A percentile compares a stretch with the other conserved stretches of the same genome.
These are phyloP conservation scores for Nothomitra cinnamomea DNA, from an alignment of 2,329 filamentous ascomycete species.

Conservation along the genomic window DNA sequence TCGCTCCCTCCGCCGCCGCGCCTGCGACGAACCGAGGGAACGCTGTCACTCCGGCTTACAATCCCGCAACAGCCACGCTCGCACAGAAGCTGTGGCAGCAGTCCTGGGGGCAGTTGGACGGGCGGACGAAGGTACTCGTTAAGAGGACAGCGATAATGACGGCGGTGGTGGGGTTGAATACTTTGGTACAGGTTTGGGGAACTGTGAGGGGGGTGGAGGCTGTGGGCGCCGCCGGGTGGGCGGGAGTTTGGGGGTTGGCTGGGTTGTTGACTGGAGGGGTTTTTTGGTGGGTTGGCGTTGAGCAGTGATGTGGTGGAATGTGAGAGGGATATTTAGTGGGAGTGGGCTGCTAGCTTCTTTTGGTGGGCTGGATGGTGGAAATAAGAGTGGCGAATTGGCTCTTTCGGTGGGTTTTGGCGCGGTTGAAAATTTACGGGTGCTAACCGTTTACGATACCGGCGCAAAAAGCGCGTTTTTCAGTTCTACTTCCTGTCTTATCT, in stretches of 20 bases:
- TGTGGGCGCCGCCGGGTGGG: constrained; percentile 54
- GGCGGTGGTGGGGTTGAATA: constrained; percentile 38
- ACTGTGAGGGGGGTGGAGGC: constrained; percentile 55
- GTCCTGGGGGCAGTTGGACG: constrained; percentile 46
- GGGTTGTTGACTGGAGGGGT: constrained; percentile 41
- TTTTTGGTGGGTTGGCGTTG: constrained; percentile 33
- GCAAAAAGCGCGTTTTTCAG: too few species aligned
- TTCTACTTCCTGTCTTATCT: too few species aligned
- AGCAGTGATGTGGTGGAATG: background rate
- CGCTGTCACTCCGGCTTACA: constrained; percentile 36
- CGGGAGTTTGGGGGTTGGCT: constrained; percentile 55
- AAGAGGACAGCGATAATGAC: constrained; percentile 44
- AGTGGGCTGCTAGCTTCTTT: too few species aligned
- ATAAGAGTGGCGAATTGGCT: too few species aligned
- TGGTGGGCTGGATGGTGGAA: too few species aligned
- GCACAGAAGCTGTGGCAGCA: constrained; percentile 56
- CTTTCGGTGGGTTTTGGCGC: too few species aligned
- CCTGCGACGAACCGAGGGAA: constrained; percentile 29
- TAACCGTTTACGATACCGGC: too few species aligned
- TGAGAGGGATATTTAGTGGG: too few species aligned
- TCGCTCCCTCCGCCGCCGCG: constrained; percentile 44
- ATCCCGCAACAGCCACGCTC: constrained; percentile 47
- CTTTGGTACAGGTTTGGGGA: constrained; percentile 46
- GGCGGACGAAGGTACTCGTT: constrained; percentile 45
- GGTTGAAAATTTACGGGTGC: too few species aligned